These are phyloP conservation scores for Leucoagaricus sp. DNA, from an alignment of 1,284 basidiomycete species.

Conservation along the genomic window DNA sequence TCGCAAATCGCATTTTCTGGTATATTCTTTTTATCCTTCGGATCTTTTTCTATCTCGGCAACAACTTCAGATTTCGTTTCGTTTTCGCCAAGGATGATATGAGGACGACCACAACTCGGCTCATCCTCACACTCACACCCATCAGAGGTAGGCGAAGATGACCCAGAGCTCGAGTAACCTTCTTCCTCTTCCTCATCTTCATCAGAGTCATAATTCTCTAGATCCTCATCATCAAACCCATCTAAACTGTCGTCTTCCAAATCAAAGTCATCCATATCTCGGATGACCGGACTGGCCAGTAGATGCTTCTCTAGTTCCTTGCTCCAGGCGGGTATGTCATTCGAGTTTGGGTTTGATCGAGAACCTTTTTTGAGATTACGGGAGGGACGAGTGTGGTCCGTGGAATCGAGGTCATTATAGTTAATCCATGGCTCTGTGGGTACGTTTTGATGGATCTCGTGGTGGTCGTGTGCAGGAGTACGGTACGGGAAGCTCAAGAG, in stretches of 20 bases:
- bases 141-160: conserved; percentile 6
- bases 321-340: neutral
- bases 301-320: conserved; percentile 10
- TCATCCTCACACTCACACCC: neutral
- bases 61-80: neutral
- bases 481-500: conserved; percentile 14
- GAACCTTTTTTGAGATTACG: neutral
- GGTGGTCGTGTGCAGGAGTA: neutral
- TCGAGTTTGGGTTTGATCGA: neutral
- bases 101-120: neutral
- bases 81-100: neutral
- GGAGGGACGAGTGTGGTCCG: neutral
- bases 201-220: conserved; percentile 1
- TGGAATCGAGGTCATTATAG: conserved; percentile 10
- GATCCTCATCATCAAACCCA: conserved; percentile 1
- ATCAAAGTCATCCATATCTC: conserved; percentile 12
- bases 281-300: conserved; percentile 3
- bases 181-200: conserved; percentile 2
- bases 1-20: neutral
- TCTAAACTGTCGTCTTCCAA: conserved; percentile 5
- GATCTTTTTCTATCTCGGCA: neutral
- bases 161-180: conserved; percentile 6
- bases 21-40: neutral
- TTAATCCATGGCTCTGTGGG: conserved; percentile 7
- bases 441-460: neutral